Evolutionary conservation across 306 rosid genomes (phyloP), one percentile per base, ranked within the genome.

Genomic region (Cercis canadensis): DNA sequence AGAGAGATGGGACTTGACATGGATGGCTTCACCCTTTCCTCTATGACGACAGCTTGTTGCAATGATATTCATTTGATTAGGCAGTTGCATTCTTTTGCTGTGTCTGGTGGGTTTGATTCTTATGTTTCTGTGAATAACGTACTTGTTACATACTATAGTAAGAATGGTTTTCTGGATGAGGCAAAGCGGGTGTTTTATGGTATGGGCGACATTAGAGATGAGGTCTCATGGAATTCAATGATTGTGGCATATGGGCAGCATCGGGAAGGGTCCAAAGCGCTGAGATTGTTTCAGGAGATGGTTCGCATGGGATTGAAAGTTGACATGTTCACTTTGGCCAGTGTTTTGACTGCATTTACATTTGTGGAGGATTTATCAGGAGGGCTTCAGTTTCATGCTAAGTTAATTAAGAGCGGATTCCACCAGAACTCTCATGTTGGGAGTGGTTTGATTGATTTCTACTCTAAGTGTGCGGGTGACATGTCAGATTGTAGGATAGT

Each of bases 271-370:
- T 45, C 10, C 24, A 77, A 82, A 40, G 96, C 97, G 2, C 65
- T 87, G 65, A 74, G 16, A 9, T 62, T 92, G 95, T 87, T 87
- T 59, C 74, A 64, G 76, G 86, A 87, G 82, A 89, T 92, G 96
- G 81, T 72, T 71, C 44, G 71, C 41, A 71, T 63, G 77, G 89
- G 84, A 4, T 73, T 84, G 67, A 36, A 40, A 31, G 82, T 89
- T 52, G 98, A 89, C 69, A 81, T 88, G 95, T 92, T 87, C 76
- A 89, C 96, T 16, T 80, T 84, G 88, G 96, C 96, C 0, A 92
- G 92, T 67, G 95, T 89, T 67, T 89, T 92, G 80, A 84, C 92
- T 66, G 96, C 93, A 0, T 85, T 88, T 69, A 83, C 92, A 10
- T 82, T 85, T 47, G 60, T 83, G 68, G 77, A 82, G 75, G 94